Evolutionary conservation across 306 rosid genomes (phyloP), one percentile per base, ranked within the genome.

Genomic region (Cucurbita moschata): DNA sequence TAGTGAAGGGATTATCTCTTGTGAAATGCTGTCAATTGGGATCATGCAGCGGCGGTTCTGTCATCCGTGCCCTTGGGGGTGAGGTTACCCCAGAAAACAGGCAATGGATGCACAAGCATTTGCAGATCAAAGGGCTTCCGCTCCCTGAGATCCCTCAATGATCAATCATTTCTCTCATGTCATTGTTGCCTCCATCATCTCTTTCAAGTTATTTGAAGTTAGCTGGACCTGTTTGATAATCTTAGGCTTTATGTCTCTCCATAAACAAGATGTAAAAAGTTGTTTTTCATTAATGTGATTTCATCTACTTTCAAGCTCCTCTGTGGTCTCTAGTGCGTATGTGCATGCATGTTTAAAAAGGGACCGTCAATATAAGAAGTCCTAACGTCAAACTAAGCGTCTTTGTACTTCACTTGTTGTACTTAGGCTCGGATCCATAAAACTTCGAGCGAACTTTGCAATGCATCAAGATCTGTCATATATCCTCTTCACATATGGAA

Each of bases 91-190:
- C 63, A 0, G 99, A 89, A 79, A 89, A 81, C 78, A 82, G 89
- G 97, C 95, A 84, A 52, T 90, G 99, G 99, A 86, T 91, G 99
- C 85, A 81, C 86, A 91, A 91, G 88, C 95, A 86, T 79, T 80
- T 91, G 96, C 96, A 81, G 84, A 76, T 79, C 60, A 88, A 83
- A 47, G 88, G 88, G 71, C 95, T 91, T 73, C 86, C 86, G 23
- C 60, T 76, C 38, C 96, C 92, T 46, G 67, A 44, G 46, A 18
- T 59, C 57, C 67, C 59, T 75, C 65, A 63, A 73, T 87, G 84
- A 86, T 42, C 47, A 70, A 35, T 50, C 14, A 10, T 26, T 2
- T 10, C 11, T 9, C 72, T 49, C 55, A 6, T 62, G 15, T 26
- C 74, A 50, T 69, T 14, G 14, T 49, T 23, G 38, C 13, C 57